These are phyloP conservation scores for Metschnikowia henanensis DNA, from an alignment of 805 yeast genomes.

Conservation along the genomic window DNA sequence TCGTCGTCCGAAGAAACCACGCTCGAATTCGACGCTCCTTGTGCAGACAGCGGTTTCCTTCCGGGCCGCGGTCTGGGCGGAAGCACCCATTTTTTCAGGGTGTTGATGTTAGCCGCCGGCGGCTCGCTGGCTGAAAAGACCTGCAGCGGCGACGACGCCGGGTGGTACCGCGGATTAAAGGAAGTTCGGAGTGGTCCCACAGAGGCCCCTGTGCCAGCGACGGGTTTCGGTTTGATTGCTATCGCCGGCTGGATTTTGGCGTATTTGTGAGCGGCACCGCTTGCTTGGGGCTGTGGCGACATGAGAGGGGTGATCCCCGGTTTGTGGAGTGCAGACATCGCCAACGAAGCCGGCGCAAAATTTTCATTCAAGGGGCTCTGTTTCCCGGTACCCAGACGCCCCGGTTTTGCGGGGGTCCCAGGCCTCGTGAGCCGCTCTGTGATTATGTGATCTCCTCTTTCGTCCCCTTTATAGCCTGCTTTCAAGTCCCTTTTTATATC, in stretches of 20 bases:
- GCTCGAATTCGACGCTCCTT: slow-evolving; percentile 26
- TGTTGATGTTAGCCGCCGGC: slow-evolving; percentile 38
- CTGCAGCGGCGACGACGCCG: slow-evolving; percentile 11
- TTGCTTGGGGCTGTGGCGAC: not conserved
- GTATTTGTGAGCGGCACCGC: slow-evolving; percentile 21
- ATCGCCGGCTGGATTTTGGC: slow-evolving; percentile 40
- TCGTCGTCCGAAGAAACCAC: slow-evolving; percentile 1
- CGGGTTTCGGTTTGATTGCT: slow-evolving; percentile 37
- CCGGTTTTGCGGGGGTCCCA: not conserved
- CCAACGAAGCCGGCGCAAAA: not conserved
- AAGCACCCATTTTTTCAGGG: slow-evolving; percentile 79
- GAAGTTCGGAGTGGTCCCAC: slow-evolving; percentile 27
- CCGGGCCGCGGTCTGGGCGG: slow-evolving; percentile 86
- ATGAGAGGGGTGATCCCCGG: not conserved
- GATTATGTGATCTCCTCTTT: not conserved
- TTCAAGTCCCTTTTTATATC: no score
- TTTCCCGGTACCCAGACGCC: not conserved
- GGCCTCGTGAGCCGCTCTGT: not conserved
- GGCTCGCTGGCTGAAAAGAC: slow-evolving; percentile 8
- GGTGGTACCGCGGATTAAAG: slow-evolving; percentile 20
- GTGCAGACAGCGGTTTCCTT: slow-evolving; percentile 32
- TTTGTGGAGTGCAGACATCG: not conserved
- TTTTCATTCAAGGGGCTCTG: not conserved
- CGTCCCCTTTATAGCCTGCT: no score
- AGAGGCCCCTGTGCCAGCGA: slow-evolving; percentile 24